A percentile compares a stretch with the other conserved stretches of the same genome.
Evolutionary conservation across 352 stramenopile genomes (phyloP).

Genomic region (Globisporangium cystogenes): DNA sequence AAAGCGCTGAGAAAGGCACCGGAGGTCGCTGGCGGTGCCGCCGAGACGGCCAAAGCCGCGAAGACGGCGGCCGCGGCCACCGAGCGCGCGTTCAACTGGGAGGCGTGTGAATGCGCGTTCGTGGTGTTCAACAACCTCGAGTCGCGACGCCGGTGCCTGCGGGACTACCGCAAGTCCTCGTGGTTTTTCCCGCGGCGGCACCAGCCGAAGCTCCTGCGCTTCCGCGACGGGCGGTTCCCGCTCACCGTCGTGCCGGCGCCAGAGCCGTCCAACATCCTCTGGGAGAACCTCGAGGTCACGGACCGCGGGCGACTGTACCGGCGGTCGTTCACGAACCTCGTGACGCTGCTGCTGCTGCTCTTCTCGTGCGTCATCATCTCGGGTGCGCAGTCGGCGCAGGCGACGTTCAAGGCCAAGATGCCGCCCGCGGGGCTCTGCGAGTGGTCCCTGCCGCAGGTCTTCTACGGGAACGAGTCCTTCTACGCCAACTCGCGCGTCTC

Average conservation of each 20-base stretch:
- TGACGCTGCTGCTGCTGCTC: constrained; percentile 74
- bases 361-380: constrained; percentile 73
- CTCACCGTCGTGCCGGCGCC: constrained; percentile 50
- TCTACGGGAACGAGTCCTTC: constrained; percentile 41
- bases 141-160: constrained; percentile 59
- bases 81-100: constrained; percentile 40
- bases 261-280: constrained; percentile 85
- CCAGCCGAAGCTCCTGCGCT: constrained; percentile 54
- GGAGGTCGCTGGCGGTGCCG: background rate
- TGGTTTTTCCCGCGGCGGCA: constrained; percentile 35
- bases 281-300: constrained; percentile 82
- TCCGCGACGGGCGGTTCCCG: constrained; percentile 38
- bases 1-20: constrained; percentile 37
- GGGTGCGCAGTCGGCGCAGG: constrained; percentile 61
- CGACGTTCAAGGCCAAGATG: constrained; percentile 66
- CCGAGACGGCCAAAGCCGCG: constrained; percentile 9
- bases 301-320: constrained; percentile 50
- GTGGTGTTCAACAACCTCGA: constrained; percentile 88
- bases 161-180: constrained; percentile 65
- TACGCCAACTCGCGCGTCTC: constrained; percentile 7
- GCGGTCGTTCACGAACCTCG: constrained; percentile 57
- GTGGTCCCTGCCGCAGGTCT: constrained; percentile 41
- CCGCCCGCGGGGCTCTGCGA: constrained; percentile 53
- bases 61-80: constrained; percentile 25
- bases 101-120: constrained; percentile 74